Conservation (phyloP, 805 yeast genomes). For the Torulaspora microellipsoides region DNA sequence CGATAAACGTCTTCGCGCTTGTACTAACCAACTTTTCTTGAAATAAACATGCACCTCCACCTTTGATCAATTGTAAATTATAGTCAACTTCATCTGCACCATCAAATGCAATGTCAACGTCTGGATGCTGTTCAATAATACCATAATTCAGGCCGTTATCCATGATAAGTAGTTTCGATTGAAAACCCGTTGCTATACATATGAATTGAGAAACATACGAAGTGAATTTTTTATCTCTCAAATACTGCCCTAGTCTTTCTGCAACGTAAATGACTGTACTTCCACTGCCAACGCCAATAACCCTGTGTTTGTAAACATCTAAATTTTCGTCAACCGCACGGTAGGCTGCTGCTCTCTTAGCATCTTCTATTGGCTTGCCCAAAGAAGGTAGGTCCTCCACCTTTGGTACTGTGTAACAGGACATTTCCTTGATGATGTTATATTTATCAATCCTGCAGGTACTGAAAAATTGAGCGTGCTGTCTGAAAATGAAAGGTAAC, state of each 20-base stretch:
- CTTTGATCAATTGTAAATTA: slow-evolving; percentile 80
- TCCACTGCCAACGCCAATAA: slow-evolving; percentile 94
- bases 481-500: too few relatives aligned
- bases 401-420: slow-evolving; percentile 11
- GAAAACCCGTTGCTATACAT: slow-evolving; percentile 97
- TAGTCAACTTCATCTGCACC: slow-evolving; percentile 97
- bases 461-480: too few relatives aligned
- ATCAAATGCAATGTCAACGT: slow-evolving; percentile 89
- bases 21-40: slow-evolving; percentile 93
- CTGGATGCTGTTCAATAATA: slow-evolving; percentile 75
- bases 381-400: slow-evolving; percentile 29
- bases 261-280: slow-evolving; percentile 97
- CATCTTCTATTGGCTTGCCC: slow-evolving; percentile 55
- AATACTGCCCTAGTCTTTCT: slow-evolving; percentile 68
- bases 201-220: slow-evolving; percentile 42
- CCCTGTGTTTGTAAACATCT: slow-evolving; percentile 54
- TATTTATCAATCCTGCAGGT: too few relatives aligned
- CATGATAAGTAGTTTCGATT: slow-evolving; percentile 78
- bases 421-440: not conserved
- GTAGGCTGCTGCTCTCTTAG: slow-evolving; percentile 89
- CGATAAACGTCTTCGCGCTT: slow-evolving; percentile 67
- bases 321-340: slow-evolving; percentile 76
- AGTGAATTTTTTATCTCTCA: slow-evolving; percentile 39
- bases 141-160: slow-evolving; percentile 77
- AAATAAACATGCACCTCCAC: slow-evolving; percentile 97